A percentile compares a stretch with the other conserved stretches of the same genome.
Evolutionary conservation across 306 rosid genomes (phyloP).

Genomic region (Oxytropis ochrocephala): DNA sequence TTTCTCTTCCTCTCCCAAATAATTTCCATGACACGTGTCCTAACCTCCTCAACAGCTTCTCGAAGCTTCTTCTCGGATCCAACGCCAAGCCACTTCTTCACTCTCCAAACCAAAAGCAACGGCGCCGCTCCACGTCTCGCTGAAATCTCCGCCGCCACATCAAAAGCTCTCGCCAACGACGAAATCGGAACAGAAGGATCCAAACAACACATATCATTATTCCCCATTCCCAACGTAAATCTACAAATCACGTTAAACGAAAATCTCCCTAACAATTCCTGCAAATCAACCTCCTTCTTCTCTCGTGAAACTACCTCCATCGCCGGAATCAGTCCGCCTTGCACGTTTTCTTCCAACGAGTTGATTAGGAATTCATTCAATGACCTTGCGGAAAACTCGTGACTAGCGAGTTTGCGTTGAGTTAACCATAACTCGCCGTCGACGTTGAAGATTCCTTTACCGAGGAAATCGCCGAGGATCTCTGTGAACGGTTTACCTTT

Average conservation of each 20-base stretch:
- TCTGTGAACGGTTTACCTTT: slow-evolving; percentile 84
- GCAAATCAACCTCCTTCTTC: slow-evolving; percentile 45
- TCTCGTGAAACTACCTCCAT: slow-evolving; percentile 32
- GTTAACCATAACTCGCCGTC: slow-evolving; percentile 67
- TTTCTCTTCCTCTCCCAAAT: slow-evolving; percentile 38
- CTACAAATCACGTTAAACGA: slow-evolving; percentile 34
- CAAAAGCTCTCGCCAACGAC: slow-evolving; percentile 47
- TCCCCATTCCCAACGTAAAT: slow-evolving; percentile 45
- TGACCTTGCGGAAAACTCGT: slow-evolving; percentile 60
- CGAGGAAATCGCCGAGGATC: slow-evolving; percentile 75
- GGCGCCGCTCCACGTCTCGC: slow-evolving; percentile 77
- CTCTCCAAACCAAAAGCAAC: slow-evolving; percentile 59
- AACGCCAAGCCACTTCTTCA: slow-evolving; percentile 61
- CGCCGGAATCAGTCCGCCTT: slow-evolving; percentile 37
- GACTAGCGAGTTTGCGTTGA: slow-evolving; percentile 65
- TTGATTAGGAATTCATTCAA: slow-evolving; percentile 34
- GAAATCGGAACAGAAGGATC: slow-evolving; percentile 44
- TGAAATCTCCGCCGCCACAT: slow-evolving; percentile 59
- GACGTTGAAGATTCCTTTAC: slow-evolving; percentile 75
- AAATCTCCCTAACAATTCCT: slow-evolving; percentile 61
- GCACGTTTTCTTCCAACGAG: slow-evolving; percentile 47
- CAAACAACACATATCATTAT: slow-evolving; percentile 34
- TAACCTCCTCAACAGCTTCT: slow-evolving; percentile 50
- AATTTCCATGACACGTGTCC: slow-evolving; percentile 41
- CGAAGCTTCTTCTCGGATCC: slow-evolving; percentile 65